These are phyloP conservation scores for Davidsoniella virescens DNA, from an alignment of 2,329 filamentous ascomycete genomes.

Conservation along the genomic window DNA sequence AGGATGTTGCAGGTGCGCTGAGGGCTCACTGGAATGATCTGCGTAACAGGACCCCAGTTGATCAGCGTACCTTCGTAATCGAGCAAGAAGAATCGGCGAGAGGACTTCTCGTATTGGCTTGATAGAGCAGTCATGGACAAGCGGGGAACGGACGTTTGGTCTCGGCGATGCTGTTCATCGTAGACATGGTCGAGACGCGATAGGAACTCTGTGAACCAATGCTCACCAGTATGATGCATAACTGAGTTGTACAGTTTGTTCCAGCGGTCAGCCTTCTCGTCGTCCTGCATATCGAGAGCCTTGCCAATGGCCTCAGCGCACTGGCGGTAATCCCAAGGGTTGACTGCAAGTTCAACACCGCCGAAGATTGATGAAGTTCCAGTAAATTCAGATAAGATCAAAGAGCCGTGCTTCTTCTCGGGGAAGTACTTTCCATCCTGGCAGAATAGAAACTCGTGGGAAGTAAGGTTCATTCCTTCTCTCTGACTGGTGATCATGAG, in stretches of 20 bases:
- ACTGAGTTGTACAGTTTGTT: conserved; percentile 56
- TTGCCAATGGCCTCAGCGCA: conserved; percentile 73
- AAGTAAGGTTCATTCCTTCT: conserved; percentile 94
- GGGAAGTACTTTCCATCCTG: conserved; percentile 62
- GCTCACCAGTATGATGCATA: conserved; percentile 63
- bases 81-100: conserved; percentile 66
- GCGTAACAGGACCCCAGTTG: conserved; percentile 68
- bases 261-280: conserved; percentile 64
- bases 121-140: conserved; percentile 52
- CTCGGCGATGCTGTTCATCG: conserved; percentile 68
- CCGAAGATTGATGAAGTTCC: conserved; percentile 78
- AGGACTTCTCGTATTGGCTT: conserved; percentile 47
- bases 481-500: conserved; percentile 90
- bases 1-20: conserved; percentile 68
- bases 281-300: conserved; percentile 62
- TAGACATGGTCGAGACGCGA: conserved; percentile 57
- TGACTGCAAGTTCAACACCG: conserved; percentile 67
- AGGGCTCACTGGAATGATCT: conserved; percentile 73
- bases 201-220: conserved; percentile 70
- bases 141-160: conserved; percentile 74
- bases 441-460: conserved; percentile 84
- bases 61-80: conserved; percentile 91
- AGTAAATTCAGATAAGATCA: conserved; percentile 91
- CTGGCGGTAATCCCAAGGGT: conserved; percentile 87
- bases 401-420: conserved; percentile 66